Base-by-base conservation (phyloP, 2,329 filamentous ascomycete genomes). In the Alternaria arbusti region DNA sequence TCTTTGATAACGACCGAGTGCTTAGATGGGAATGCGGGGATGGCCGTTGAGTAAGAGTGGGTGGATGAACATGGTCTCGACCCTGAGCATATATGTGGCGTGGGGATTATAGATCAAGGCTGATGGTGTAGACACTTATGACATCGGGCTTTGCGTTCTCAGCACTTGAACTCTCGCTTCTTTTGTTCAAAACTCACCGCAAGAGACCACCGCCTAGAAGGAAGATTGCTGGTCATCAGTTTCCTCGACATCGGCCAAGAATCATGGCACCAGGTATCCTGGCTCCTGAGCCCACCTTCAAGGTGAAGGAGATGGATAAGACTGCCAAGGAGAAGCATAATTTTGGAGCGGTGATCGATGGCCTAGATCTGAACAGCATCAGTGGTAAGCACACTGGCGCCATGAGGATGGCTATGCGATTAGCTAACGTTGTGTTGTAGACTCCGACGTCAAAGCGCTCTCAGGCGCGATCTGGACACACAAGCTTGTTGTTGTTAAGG, bases 401-500 rank as follows among this genome's bases (percentile, higher is more conserved):
- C 36, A 40, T 6, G 36, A 17, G 2, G 0, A 40, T 40, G 15
- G n/a, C 1, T 3, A 10, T 6, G 15, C 9, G 36, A 40, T 17
- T 6, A 40, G 36, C 36, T 40, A 17, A 40, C 36, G n/a, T 40
- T 1, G 36, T 1, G 9, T 17, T 40, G 2, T 20, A 50, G 47
- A 50, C n/a, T n/a, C 47, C 47, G 25, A 50, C 28, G 47, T 50
- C 11, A 50, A 50, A 43, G 72, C 71, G 10, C 70, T 84, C 12
- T 74, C 74, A 50, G 77, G 82, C 6, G 75, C 79, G 12, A 82
- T 82, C 61, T 82, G 82, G 81, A 80, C 69, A 8, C 79, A 84
- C 67, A 83, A 84, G 69, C 72, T 84, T 4, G 70, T 84, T 10
- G 74, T 83, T 23, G 78, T 84, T 40, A 83, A 81, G 67, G 78